These are phyloP conservation scores for Microbotryum lychnidis-dioicae DNA, from an alignment of 1,284 basidiomycete genomes.

Conservation along the genomic window DNA sequence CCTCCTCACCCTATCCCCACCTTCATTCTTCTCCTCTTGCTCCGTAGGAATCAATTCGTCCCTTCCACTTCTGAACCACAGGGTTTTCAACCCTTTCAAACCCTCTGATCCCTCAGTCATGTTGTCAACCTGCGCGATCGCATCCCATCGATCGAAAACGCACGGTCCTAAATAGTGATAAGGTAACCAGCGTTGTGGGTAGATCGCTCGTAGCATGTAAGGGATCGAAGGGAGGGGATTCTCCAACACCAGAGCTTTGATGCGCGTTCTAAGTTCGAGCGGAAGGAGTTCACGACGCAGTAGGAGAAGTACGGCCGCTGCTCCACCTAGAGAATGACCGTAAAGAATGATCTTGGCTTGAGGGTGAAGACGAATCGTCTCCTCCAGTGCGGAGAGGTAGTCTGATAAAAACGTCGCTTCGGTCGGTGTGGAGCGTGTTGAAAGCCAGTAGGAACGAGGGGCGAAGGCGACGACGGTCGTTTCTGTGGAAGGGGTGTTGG, in stretches of 20 bases:
- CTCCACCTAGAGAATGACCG: constrained; percentile 50
- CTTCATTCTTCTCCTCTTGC: not conserved
- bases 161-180: constrained; percentile 48
- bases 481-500: constrained; percentile 5
- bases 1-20: constrained; percentile 8
- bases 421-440: constrained; percentile 40
- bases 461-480: constrained; percentile 41
- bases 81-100: not conserved
- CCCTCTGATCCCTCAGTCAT: not conserved
- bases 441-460: constrained; percentile 47
- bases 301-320: constrained; percentile 45
- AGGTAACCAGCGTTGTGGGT: constrained; percentile 49
- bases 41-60: constrained; percentile 26
- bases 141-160: constrained; percentile 49
- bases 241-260: constrained; percentile 46
- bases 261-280: not conserved
- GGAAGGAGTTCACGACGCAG: constrained; percentile 5
- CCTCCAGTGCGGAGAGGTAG: constrained; percentile 41
- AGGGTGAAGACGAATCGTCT: constrained; percentile 40
- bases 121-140: constrained; percentile 28
- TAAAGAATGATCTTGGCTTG: constrained; percentile 44
- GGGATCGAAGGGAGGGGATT: constrained; percentile 51
- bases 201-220: constrained; percentile 48
- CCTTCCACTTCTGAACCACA: constrained; percentile 23
- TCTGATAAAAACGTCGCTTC: constrained; percentile 44